A percentile compares a stretch with the other conserved stretches of the same genome.
Conservation (phyloP, 495 filamentous ascomycete species). For the Opeltia flavorubescens region DNA sequence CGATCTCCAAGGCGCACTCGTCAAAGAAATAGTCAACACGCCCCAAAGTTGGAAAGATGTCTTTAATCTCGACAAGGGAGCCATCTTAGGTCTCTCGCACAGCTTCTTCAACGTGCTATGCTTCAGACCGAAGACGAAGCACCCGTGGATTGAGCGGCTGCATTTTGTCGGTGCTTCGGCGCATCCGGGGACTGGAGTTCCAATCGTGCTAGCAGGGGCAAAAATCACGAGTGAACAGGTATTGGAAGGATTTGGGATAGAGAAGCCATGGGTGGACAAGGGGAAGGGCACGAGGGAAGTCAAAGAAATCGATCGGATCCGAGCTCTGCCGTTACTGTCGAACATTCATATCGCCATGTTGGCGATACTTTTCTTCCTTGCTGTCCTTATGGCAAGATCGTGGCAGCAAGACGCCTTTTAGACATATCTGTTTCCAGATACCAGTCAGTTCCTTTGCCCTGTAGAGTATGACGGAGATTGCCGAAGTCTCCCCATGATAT, state of each 20-base stretch:
- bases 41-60: constrained; percentile 43
- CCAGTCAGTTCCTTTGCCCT: no score
- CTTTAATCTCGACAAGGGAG: constrained; percentile 59
- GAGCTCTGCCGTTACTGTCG: constrained; percentile 15
- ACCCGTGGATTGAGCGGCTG: constrained; percentile 29
- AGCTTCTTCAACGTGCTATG: constrained; percentile 56
- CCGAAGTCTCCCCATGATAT: no score
- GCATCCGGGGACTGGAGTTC: constrained; percentile 60
- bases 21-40: constrained; percentile 47
- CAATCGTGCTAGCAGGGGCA: constrained; percentile 49
- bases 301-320: constrained; percentile 14
- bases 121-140: constrained; percentile 46
- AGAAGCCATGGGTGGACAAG: constrained; percentile 11
- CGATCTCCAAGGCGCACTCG: constrained; percentile 29
- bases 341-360: constrained; percentile 15
- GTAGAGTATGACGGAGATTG: no score
- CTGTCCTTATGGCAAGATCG: not conserved
- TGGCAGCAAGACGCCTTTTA: no score
- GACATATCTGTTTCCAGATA: no score
- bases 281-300: constrained; percentile 2
- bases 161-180: constrained; percentile 60
- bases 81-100: constrained; percentile 54
- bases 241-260: constrained; percentile 19
- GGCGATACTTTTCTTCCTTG: constrained; percentile 3
- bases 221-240: constrained; percentile 48